phyloP scores from a whole-genome alignment of 2,329 filamentous ascomycete genomes.

The Colletotrichum somersetense region DNA sequence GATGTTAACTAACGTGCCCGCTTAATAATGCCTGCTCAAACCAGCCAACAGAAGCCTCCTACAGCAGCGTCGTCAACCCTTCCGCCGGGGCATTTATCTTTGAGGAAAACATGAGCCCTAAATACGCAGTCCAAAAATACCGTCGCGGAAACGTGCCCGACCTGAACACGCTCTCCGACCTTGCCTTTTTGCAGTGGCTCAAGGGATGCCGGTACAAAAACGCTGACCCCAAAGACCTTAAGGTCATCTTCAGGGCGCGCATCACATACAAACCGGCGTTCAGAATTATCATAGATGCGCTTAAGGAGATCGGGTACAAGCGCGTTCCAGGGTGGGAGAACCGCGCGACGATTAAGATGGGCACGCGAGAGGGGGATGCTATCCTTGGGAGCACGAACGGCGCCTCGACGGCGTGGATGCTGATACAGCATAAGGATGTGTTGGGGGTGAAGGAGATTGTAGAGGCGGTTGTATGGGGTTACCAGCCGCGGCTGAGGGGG shows the following conservation, averaged over 20 bases:
- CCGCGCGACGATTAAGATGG: neutral
- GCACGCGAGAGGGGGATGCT: neutral
- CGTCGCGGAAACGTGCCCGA: neutral
- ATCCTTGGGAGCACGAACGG: neutral
- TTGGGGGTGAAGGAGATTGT: neutral
- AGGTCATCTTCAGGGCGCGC: neutral
- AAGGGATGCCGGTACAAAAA: neutral
- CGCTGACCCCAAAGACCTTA: neutral
- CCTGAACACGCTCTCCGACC: neutral
- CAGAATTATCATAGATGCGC: neutral
- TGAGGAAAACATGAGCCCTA: neutral
- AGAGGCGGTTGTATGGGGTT: neutral
- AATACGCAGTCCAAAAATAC: neutral
- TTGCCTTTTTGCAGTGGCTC: neutral
- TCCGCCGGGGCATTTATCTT: neutral
- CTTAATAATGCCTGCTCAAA: too few relatives aligned
- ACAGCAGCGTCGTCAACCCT: neutral
- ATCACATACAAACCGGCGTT: neutral
- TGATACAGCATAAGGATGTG: neutral
- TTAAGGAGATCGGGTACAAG: neutral
- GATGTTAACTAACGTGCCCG: neutral
- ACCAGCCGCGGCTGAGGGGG: neutral
- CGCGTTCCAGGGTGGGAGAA: neutral
- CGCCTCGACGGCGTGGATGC: neutral
- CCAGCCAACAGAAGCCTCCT: neutral